These are phyloP conservation scores for Viridothelium virens DNA, from an alignment of 495 filamentous ascomycete genomes.

Conservation along the genomic window DNA sequence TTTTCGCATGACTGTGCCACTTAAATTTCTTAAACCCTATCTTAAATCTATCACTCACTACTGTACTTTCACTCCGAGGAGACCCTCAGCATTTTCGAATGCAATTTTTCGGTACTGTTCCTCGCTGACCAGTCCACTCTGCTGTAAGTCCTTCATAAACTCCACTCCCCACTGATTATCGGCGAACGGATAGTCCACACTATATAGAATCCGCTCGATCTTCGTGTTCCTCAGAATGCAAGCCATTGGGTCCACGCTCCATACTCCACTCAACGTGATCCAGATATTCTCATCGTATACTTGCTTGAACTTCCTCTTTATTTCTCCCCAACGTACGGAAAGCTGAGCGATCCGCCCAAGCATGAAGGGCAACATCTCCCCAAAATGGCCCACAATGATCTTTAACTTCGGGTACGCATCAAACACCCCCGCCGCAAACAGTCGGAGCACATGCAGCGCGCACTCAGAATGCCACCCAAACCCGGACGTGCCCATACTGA, in stretches of 20 bases:
- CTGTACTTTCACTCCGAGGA: conserved; percentile 39
- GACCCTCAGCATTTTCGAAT: conserved; percentile 47
- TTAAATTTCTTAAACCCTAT: too few species aligned
- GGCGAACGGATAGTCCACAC: conserved; percentile 53
- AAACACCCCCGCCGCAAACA: conserved; percentile 43
- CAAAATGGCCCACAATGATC: conserved; percentile 43
- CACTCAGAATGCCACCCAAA: conserved; percentile 45
- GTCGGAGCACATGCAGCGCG: conserved; percentile 38
- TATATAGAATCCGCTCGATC: conserved; percentile 48
- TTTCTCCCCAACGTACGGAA: conserved; percentile 29
- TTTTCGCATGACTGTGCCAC: too few species aligned
- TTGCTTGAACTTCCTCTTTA: conserved; percentile 28
- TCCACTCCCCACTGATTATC: conserved; percentile 38
- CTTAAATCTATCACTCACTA: too few species aligned
- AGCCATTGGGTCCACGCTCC: conserved; percentile 34
- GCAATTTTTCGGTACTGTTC: conserved; percentile 48
- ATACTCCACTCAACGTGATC: conserved; percentile 33
- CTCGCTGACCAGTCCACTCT: conserved; percentile 44
- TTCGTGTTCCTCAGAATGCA: conserved; percentile 42
- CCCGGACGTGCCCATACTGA: conserved; percentile 35
- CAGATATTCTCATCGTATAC: conserved; percentile 43
- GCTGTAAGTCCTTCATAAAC: conserved; percentile 44
- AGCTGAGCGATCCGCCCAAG: conserved; percentile 33
- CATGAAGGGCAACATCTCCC: conserved; percentile 42
- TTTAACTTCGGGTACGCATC: conserved; percentile 42